Evolutionary conservation across 2,329 filamentous ascomycete genomes (phyloP), one percentile per base, ranked within the genome.

Genomic region (Aspergillus aculeatus): DNA sequence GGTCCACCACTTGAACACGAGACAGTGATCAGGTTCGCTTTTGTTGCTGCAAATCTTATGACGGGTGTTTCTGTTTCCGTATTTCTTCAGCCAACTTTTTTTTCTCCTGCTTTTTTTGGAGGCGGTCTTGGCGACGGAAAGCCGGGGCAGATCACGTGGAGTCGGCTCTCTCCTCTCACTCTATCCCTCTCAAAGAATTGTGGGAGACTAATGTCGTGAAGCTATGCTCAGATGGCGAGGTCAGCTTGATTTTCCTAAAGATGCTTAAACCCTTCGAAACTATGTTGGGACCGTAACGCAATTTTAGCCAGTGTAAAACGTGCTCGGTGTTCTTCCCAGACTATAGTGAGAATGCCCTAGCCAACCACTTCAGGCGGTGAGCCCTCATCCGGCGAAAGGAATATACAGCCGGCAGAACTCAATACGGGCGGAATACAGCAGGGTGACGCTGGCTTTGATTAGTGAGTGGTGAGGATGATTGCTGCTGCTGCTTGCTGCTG

Each of bases 61-160:
- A 23, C 23, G 19, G 12, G 14, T 51, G 24, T 29, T 32, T 32
- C 32, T 19, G 23, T 32, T 26, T 26, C 49, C 26, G 26, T 51
- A 26, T 31, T 51, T n/a, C 26, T 51, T n/a, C 26, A 14, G 19
- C 21, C 32, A 29, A 32, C 21, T 29, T 38, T 41, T 23, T 50
- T 16, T 50, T 32, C 56, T 50, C 41, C 50, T 44, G n/a, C 26
- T 44, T 44, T 44, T 44, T 44, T 44, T 16, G 54, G 53, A 50
- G 26, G 49, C 19, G 38, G 38, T 64, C 57, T 64, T 57, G 57
- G 62, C 52, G 44, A 47, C 58, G 51, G 60, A 26, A 64, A 59
- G 51, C 50, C 51, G 44, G 47, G 50, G 41, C 54, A 31, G 51
- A 38, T 63, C 62, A 63, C 59, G 62, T 63, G 62, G 51, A 16